Percentiles rank a stretch among this genome's conserved stretches.
Evolutionary conservation across 2,329 filamentous ascomycete genomes (phyloP).

Genomic region (Thermothelomyces thermophilus): DNA sequence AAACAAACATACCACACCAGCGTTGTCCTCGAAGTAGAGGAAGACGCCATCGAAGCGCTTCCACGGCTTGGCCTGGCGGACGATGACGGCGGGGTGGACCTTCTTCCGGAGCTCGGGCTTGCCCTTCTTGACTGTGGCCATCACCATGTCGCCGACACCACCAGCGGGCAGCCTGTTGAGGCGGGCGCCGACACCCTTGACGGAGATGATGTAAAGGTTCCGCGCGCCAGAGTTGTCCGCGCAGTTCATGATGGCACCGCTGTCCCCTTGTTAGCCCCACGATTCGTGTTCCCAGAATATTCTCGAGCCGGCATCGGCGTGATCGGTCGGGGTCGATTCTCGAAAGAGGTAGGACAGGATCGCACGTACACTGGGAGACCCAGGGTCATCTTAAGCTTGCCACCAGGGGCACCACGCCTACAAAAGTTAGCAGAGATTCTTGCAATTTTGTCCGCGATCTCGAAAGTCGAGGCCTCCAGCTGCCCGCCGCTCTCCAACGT

Average conservation of each 20-base stretch:
- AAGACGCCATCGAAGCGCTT: conserved; percentile 96
- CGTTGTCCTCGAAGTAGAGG: conserved; percentile 99
- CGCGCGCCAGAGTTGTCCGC: conserved; percentile 98
- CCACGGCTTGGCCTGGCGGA: conserved; percentile 99
- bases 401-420: conserved; percentile 87
- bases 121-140: conserved; percentile 99
- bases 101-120: conserved; percentile 99
- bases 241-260: conserved; percentile 99
- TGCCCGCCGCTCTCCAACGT: background rate
- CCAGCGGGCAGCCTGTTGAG: conserved; percentile 96
- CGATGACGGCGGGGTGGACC: conserved; percentile 99
- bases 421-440: conserved; percentile 30
- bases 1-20: conserved; percentile 75
- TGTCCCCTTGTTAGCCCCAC: conserved; percentile 34
- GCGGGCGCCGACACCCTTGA: conserved; percentile 96
- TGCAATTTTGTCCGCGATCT: background rate
- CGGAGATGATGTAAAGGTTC: conserved; percentile 99
- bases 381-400: conserved; percentile 99
- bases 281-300: conserved; percentile 7
- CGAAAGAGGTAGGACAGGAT: conserved; percentile 9
- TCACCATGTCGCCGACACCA: conserved; percentile 99
- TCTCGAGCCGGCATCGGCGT: conserved; percentile 5
- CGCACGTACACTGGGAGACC: conserved; percentile 96
- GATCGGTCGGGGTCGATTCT: conserved; percentile 8
- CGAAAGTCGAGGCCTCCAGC: background rate